Base-by-base conservation (phyloP, 2,329 filamentous ascomycete genomes). In the Elsinoe australis region DNA sequence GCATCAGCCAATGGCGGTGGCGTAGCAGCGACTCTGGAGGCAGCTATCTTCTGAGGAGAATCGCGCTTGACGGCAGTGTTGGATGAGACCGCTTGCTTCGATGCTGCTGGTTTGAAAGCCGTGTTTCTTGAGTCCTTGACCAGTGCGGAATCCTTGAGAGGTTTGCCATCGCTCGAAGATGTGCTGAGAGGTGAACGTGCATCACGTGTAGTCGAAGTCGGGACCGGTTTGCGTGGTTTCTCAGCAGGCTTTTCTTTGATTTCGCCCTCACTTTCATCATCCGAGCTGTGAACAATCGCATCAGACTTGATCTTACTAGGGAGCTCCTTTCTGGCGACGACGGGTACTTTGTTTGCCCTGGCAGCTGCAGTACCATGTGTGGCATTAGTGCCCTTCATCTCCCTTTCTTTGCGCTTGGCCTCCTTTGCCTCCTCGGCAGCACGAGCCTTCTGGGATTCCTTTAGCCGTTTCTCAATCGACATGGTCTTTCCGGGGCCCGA, bases 241-340 rank as follows among this genome's bases (percentile, higher is more conserved):
- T n/a, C n/a, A n/a, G n/a, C n/a, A n/a, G n/a, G n/a, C n/a, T n/a
- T n/a, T n/a, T 51, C 51, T 6, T 51, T 51, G n/a, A 51, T 52
- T 41, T 54, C 59, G 26, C 54, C 54, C 44, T 56, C 58, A 15
- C 51, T 55, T 26, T 64, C 71, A 38, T 68, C 67, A 34, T 63
- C 61, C 8, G 74, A 76, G 55, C 74, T 71, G 48, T 73, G 66
- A 17, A 77, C 71, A 46, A 70, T 69, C 58, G 76, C 74, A 1
- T 70, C 69, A 6, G 73, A 77, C 58, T 76, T 76, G 62, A 72
- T 68, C 55, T 73, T 64, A 10, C 54, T 50, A 24, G 59, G 70
- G 21, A 52, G 50, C 44, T 52, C 51, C 49, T 53, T 59, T n/a
- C n/a, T n/a, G n/a, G n/a, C n/a, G n/a, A n/a, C n/a, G n/a, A n/a